Evolutionary conservation across 345 rosid genomes (phyloP), one percentile per base, ranked within the genome.

Genomic region (Sisymbrium irio): DNA sequence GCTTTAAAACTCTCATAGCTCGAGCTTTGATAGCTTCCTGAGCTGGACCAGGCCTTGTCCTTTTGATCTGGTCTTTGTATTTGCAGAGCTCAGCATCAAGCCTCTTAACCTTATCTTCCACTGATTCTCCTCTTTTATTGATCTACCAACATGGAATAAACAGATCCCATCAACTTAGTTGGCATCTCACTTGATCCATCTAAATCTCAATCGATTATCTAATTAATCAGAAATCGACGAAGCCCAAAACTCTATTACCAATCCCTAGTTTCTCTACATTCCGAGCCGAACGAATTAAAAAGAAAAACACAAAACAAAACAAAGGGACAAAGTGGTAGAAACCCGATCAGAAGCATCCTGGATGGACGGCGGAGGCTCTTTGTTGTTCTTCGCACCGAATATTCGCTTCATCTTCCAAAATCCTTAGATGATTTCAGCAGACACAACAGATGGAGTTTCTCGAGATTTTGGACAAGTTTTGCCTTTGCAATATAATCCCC

Each of bases 341-440:
- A 94, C 97, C 92, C 91, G 82, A 71, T 88, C 97, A 74, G 98
- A 83, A 11, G 98, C 89, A 65, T 94, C 98, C 33, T 85, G 73
- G 15, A 94, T 30, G 3, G 98, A 85, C 6, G 98, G 96, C 49
- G 98, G 92, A 30, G 97, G 97, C 58, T 89, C 98, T 76, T 94
- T 94, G 54, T 94, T 89, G 55, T 94, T 94, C 91, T 89, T 89
- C 33, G 57, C 80, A 68, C 98, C 98, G 59, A 94, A 94, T 0
- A 94, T 89, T 79, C 90, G 89, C 89, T 72, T 87, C 98, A 94
- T 94, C 81, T 27, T 27, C 28, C 28, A 27, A 27, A 27, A 2
- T 27, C 28, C 28, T 3, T 22, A 27, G 28, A 27, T 27, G n/a
- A 39, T 4, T 4, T 11, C 42, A 39, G 4, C 11, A 11, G 42